A percentile compares a stretch with the other conserved stretches of the same genome.
These are phyloP conservation scores for Cutaneotrichosporon cutaneum DNA, from an alignment of 1,284 basidiomycete species.

Conservation along the genomic window DNA sequence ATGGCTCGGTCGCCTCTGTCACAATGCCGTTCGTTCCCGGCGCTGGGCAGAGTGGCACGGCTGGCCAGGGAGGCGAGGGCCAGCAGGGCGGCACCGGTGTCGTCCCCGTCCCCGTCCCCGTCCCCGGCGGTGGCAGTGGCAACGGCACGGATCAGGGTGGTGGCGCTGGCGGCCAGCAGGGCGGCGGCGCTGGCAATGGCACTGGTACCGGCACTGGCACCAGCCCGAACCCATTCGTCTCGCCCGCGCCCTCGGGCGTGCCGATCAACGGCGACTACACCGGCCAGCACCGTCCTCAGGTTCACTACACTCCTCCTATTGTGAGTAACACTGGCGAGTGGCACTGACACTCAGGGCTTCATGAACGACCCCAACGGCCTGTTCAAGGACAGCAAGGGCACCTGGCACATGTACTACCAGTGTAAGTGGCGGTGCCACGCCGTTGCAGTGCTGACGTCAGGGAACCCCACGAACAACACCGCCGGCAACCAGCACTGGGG, in stretches of 20 bases:
- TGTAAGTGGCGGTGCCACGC: slow-evolving; percentile 30
- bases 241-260: slow-evolving; percentile 8
- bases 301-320: slow-evolving; percentile 39
- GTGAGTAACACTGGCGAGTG: slow-evolving; percentile 19
- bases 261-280: slow-evolving; percentile 27
- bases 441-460: slow-evolving; percentile 23
- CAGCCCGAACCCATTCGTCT: neutral
- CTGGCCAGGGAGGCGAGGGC: neutral
- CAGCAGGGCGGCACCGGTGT: neutral
- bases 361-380: slow-evolving; percentile 56
- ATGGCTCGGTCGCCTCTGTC: neutral
- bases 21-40: neutral
- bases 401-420: slow-evolving; percentile 55
- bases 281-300: slow-evolving; percentile 33
- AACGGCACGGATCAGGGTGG: neutral
- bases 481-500: slow-evolving; percentile 56
- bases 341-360: slow-evolving; percentile 37
- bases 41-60: neutral
- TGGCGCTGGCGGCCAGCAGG: neutral
- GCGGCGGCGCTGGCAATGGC: neutral
- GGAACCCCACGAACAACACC: slow-evolving; percentile 49
- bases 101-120: neutral
- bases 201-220: neutral
- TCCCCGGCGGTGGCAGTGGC: neutral
- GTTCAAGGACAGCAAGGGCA: slow-evolving; percentile 49